Evolutionary conservation across 2,329 filamentous ascomycete species (phyloP), one percentile per base, ranked within the genome.

Genomic region (Trichoderma citrinoviride): DNA sequence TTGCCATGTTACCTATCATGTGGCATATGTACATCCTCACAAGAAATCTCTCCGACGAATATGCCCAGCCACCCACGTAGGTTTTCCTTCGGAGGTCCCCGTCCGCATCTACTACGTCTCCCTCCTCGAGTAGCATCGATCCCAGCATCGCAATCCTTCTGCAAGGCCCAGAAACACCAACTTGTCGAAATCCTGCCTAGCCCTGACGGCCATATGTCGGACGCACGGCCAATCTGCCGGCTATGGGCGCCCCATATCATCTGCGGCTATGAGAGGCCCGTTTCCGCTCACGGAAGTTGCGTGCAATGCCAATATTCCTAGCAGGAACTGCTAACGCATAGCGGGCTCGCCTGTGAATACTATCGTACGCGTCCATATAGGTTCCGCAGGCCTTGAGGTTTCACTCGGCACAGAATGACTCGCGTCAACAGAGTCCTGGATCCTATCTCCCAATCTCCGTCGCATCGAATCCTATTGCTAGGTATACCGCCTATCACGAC

Each of bases 151-250:
- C 33, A 27, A 60, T 50, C 56, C 56, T 60, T 61, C 47, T 37
- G 33, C 43, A 33, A 62, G 23, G 49, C 15, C 37, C 19, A 29
- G 49, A 52, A 54, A 62, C 21, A 46, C 23, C 49, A 53, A 25
- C 33, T 37, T 53, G 25, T 40, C 60, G 23, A 12, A 44, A 53
- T 46, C 12, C 23, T 29, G 60, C 60, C 40, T 54, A 62, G 60
- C 60, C 40, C n/a, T 62, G 19, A 46, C 60, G 60, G 60, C 49
- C 47, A 54, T 62, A 54, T 43, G 60, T 62, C 60, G 60, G 60
- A 27, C 40, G 41, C 56, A 60, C 46, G 41, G 60, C 4, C 60
- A 27, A 62, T 54, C 40, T 62, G 60, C 60, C 60, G 60, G 60
- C 60, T 53, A 54, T 62, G 44, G 21, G 52, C 40, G 19, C 60